Evolutionary conservation across 306 rosid genomes (phyloP), one percentile per base, ranked within the genome.

Genomic region (Cucurbita moschata): DNA sequence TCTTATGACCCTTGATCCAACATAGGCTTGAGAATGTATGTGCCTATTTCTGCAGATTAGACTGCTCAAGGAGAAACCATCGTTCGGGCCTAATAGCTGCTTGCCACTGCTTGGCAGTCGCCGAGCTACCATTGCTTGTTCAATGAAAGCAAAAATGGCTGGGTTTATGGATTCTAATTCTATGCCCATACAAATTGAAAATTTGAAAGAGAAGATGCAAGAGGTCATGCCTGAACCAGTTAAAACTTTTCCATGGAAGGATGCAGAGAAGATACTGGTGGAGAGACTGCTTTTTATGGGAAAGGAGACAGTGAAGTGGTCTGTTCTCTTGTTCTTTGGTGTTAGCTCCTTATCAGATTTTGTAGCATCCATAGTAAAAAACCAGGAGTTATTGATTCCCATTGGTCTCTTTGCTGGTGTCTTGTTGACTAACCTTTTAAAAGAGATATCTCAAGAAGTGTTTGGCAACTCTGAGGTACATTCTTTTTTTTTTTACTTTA

Each of bases 381-480:
- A 81, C 56, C 79, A 73, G 44, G 89, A 83, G 72, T 61, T 79
- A 57, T 26, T 81, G 23, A 77, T 83, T 21, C 87, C 89, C 5
- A n/a, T 81, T 53, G 89, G 89, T 19, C 85, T 86, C 5, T 75
- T 86, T 49, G 71, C 72, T 40, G 87, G 87, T 69, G 80, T 77
- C 75, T 77, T 86, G 38, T 23, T 72, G 11, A 74, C 84, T 10
- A 77, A 83, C 56, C 40, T 83, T 39, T 55, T 86, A 60, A 81
- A 81, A 10, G 85, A 83, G 78, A 38, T 57, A 8, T 54, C 84
- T 78, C 74, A 21, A 40, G 78, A 83, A 60, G 42, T 66, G 67
- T 70, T 86, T 61, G 70, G 37, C 35, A 19, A 26, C 76, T 79
- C 81, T 26, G 81, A 83, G 74, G 86, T 80, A 50, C 30, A 58